Evolutionary conservation across 805 yeast genomes (phyloP).

Genomic region (Zygoascus tannicola): DNA sequence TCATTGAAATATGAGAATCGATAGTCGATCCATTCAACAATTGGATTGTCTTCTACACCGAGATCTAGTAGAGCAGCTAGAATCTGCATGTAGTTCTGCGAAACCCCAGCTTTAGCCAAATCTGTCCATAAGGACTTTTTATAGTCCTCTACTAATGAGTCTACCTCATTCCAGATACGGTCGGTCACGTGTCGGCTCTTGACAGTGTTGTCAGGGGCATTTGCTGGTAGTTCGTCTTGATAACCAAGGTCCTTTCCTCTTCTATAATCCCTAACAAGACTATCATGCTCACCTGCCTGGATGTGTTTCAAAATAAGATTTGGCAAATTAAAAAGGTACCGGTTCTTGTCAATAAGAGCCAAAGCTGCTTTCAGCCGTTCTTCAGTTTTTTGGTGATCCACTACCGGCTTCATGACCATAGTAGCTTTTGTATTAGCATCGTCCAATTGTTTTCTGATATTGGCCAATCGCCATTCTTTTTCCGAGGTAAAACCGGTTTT

Average conservation of each 20-base stretch:
- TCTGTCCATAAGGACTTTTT: slow-evolving; percentile 45
- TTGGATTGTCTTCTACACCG: slow-evolving; percentile 57
- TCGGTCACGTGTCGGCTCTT: slow-evolving; percentile 35
- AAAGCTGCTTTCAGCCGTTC: slow-evolving; percentile 41
- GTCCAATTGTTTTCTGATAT: slow-evolving; percentile 31
- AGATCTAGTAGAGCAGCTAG: slow-evolving; percentile 53
- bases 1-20: slow-evolving; percentile 36
- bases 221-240: slow-evolving; percentile 16
- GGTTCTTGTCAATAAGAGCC: slow-evolving; percentile 43
- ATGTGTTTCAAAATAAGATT: slow-evolving; percentile 36
- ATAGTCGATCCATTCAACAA: slow-evolving; percentile 49
- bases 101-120: slow-evolving; percentile 29
- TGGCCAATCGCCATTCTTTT: slow-evolving; percentile 28
- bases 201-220: slow-evolving; percentile 15
- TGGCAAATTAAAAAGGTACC: slow-evolving; percentile 50
- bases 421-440: slow-evolving; percentile 47
- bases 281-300: slow-evolving; percentile 45
- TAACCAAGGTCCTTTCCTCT: slow-evolving; percentile 35
- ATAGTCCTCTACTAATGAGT: slow-evolving; percentile 44
- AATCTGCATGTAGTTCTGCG: slow-evolving; percentile 27
- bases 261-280: slow-evolving; percentile 47
- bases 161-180: slow-evolving; percentile 50
- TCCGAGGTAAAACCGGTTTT: slow-evolving; percentile 27
- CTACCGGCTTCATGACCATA: slow-evolving; percentile 48
- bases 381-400: slow-evolving; percentile 41